Evolutionary conservation across 768 basidiomycete species (phyloP), one percentile per base, ranked within the genome.

Genomic region (Cytidiella melzeri): DNA sequence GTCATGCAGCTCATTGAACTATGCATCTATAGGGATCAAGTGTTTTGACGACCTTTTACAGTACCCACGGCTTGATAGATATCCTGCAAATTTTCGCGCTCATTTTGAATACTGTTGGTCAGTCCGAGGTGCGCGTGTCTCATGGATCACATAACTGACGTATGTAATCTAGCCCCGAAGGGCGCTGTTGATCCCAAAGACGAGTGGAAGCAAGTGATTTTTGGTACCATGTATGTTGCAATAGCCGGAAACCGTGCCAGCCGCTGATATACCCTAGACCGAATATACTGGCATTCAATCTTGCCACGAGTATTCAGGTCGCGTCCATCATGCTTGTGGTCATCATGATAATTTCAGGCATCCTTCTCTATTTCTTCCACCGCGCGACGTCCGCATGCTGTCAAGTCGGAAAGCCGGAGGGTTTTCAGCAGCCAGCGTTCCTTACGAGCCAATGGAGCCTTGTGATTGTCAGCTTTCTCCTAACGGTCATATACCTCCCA

Each of bases 41-140:
- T 61, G 76, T 74, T 21, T 65, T 86, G 28, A 77, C 83, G 4
- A 74, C 77, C 1, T 84, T 79, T 55, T 88, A 87, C 58, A 84
- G 83, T 61, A 61, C 86, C 19, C 80, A 83, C 57, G 84, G 85
- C 36, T 68, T 87, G 9, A 70, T 78, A 45, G 83, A 84, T 53
- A 83, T 80, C 0, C 64, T 87, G 0, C 84, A 88, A 58, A 73
- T 87, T 28, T 84, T 87, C 62, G 84, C 85, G 0, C 67, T 88
- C 23, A 72, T 88, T 39, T 62, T 88, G 50, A 80, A 74, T 50
- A 85, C 84, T 2, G 75, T 86, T 52, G 75, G 84, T 85, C 57
- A 36, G 66, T 41, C 11, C 43, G 34, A 36, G 34, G 12, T 21
- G 24, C 28, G n/a, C 7, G 23, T 40, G 23, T 39, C 19, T 39